A percentile compares a stretch with the other conserved stretches of the same genome.
phyloP scores from a whole-genome alignment of 2,329 filamentous ascomycete species.

The Stagonosporopsis vannaccii region DNA sequence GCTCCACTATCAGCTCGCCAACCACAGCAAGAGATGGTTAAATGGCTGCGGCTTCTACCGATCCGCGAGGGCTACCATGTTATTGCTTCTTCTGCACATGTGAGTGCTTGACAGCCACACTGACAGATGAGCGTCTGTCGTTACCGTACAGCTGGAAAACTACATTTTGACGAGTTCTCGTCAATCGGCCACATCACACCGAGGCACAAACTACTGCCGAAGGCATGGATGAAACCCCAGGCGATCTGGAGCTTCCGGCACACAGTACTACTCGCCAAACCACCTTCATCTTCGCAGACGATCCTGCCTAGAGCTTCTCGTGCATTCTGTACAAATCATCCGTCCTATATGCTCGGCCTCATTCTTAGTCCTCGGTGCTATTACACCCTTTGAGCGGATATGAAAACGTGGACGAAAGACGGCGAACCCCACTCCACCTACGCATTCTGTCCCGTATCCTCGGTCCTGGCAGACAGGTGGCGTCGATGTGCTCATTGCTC shows the following conservation, averaged over 20 bases:
- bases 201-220: slow-evolving; percentile 2
- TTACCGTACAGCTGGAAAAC: neutral
- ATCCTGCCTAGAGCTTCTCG: neutral
- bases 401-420: slow-evolving; percentile 1
- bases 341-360: slow-evolving; percentile 9
- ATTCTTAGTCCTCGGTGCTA: slow-evolving; percentile 10
- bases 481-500: neutral
- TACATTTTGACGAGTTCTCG: neutral
- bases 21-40: slow-evolving; percentile 1
- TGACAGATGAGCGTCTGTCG: neutral
- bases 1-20: slow-evolving; percentile 7
- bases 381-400: neutral
- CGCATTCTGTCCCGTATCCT: slow-evolving; percentile 1
- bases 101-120: neutral
- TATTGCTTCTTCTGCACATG: neutral
- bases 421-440: slow-evolving; percentile 1
- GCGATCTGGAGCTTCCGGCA: slow-evolving; percentile 4
- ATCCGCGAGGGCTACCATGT: neutral
- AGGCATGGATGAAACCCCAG: slow-evolving; percentile 1
- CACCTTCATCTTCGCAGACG: slow-evolving; percentile 2
- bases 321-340: neutral
- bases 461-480: slow-evolving; percentile 6
- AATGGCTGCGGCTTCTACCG: neutral
- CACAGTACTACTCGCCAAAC: slow-evolving; percentile 7
- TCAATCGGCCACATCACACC: slow-evolving; percentile 7